Base-by-base conservation (phyloP, 2,329 filamentous ascomycete species). In the Cercospora sp. region DNA sequence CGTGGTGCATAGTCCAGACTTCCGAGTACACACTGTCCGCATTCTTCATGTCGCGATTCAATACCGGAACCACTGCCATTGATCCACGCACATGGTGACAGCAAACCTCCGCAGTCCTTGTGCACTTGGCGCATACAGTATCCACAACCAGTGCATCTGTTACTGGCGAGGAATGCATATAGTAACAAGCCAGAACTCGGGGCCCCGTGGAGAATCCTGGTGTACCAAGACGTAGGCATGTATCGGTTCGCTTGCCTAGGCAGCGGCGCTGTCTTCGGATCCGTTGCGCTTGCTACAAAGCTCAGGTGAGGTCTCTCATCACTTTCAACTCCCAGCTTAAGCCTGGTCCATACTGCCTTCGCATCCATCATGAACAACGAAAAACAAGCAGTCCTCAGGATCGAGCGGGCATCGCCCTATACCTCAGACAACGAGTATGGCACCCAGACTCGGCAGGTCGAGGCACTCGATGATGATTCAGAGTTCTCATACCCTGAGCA, bases 401-500 rank as follows among this genome's bases (percentile, higher is more conserved):
- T 59, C 55, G 55, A 59, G 30, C 23, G 18, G 28, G 55, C 30
- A 20, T 59, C 55, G 16, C 55, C 55, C 6, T 59, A 20, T 23
- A 23, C 55, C 55, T 59, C 30, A 16, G 55, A 59, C 10, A 59
- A n/a, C 30, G 55, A 59, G 28, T 36, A 31, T 59, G 55, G 55
- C 55, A 20, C 18, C 10, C 30, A 28, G 55, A 16, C 16, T 33
- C 28, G 2, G 9, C 55, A 13, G 28, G 55, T 36, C 2, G 55
- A 59, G 4, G 30, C 30, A 16, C 28, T 59, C 9, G 55, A 59
- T 9, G 55, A 59, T 3, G 55, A 59, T 23, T 9, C 8, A 18
- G 55, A 59, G 30, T 59, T 59, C n/a, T 33, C 55, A 36, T 59
- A 33, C 18, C n/a, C 55, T 12, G 55, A 59, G 55, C 55, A 59